phyloP scores from a whole-genome alignment of 306 rosid species.

The Cicer cuneatum region DNA sequence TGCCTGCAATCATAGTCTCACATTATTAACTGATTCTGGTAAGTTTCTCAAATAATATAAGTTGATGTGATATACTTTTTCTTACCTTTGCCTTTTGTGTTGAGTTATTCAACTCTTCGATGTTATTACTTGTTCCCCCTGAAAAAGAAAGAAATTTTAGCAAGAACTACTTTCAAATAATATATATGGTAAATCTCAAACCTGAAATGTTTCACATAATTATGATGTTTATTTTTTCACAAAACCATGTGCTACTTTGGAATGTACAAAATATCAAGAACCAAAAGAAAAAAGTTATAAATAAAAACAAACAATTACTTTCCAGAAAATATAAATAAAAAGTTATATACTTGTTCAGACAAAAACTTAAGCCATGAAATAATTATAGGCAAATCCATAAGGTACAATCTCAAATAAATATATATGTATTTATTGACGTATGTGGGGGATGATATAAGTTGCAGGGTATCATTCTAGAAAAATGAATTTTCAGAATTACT shows the following conservation, averaged over 20 bases:
- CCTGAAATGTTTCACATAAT: conserved; percentile 10
- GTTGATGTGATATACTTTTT: not conserved
- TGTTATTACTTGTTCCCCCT: conserved; percentile 54
- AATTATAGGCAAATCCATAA: not conserved
- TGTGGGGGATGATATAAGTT: not conserved
- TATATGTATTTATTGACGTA: too few relatives aligned
- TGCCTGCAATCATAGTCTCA: conserved; percentile 54
- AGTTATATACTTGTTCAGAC: too few relatives aligned
- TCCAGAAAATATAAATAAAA: too few relatives aligned
- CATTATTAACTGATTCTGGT: conserved; percentile 33
- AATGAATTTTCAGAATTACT: not conserved
- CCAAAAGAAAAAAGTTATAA: too few relatives aligned
- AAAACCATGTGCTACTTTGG: conserved; percentile 25
- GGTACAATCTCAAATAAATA: not conserved
- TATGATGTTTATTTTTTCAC: not conserved
- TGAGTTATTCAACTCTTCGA: conserved; percentile 46
- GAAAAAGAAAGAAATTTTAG: conserved; percentile 33
- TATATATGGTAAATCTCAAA: conserved; percentile 1
- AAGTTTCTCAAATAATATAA: conserved; percentile 5
- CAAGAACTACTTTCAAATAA: conserved; percentile 23
- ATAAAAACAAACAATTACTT: too few relatives aligned
- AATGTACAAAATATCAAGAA: not conserved
- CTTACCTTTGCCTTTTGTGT: conserved; percentile 59
- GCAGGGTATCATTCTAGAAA: conserved; percentile 15
- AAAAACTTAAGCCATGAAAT: too few relatives aligned